Percentiles rank a stretch among this genome's conserved stretches.
Conservation (phyloP, 768 basidiomycete genomes). For the Rhodotorula graminis region DNA sequence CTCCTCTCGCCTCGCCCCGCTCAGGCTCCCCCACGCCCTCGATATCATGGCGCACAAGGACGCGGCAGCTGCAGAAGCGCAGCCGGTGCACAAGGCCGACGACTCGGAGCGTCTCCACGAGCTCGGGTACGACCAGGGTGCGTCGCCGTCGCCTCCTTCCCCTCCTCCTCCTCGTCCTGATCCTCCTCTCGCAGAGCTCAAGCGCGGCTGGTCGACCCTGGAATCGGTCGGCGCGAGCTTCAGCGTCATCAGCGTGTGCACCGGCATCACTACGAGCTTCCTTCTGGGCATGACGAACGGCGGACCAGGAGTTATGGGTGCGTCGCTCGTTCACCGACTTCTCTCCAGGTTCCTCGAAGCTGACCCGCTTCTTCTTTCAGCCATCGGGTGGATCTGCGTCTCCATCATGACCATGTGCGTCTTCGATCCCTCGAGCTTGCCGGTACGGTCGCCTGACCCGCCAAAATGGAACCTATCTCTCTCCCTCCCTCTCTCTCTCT, state of each 20-base stretch:
- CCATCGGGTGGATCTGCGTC: conserved; percentile 46
- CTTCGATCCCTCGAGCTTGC: too few species aligned
- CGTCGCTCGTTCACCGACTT: too few species aligned
- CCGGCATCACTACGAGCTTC: conserved; percentile 66
- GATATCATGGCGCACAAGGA: not conserved
- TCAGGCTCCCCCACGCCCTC: not conserved
- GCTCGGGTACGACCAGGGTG: conserved; percentile 22
- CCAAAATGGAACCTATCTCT: too few species aligned
- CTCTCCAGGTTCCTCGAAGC: too few species aligned
- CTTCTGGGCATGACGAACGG: conserved; percentile 56
- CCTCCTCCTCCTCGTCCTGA: too few species aligned
- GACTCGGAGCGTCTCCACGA: conserved; percentile 18
- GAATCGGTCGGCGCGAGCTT: conserved; percentile 52
- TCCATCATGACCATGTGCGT: conserved; percentile 56
- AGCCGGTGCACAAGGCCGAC: too few species aligned
- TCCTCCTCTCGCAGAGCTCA: conserved; percentile 6
- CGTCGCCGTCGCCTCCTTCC: not conserved
- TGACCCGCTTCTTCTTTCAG: too few species aligned
- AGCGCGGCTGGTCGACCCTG: conserved; percentile 23
- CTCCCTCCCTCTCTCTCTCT: too few species aligned
- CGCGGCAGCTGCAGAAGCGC: not conserved
- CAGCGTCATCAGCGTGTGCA: conserved; percentile 65
- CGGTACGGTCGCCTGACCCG: too few species aligned
- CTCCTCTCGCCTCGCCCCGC: too few species aligned
- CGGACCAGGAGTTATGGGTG: conserved; percentile 56